Evolutionary conservation across 345 rosid genomes (phyloP).

Genomic region (Hibiscus tridactylites): DNA sequence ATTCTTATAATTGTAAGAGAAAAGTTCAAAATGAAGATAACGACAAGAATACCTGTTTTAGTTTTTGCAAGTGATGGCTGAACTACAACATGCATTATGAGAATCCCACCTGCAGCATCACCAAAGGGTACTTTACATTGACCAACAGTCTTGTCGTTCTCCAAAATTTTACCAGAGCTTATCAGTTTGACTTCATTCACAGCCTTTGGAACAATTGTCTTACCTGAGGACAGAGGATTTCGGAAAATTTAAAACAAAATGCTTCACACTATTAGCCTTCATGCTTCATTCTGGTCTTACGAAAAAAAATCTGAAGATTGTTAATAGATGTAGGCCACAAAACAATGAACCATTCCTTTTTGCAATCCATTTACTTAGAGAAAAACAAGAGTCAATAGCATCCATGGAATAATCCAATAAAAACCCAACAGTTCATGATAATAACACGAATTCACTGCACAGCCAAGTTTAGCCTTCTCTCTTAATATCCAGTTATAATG

Average conservation of each 20-base stretch:
- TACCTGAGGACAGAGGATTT: conserved; percentile 31
- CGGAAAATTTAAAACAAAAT: conserved; percentile 1
- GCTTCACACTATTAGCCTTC: not conserved
- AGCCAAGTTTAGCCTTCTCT: not conserved
- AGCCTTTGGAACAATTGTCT: conserved; percentile 61
- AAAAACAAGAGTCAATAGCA: not conserved
- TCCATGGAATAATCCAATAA: not conserved
- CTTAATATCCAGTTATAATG: not conserved
- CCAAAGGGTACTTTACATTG: conserved; percentile 77
- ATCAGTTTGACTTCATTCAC: conserved; percentile 83
- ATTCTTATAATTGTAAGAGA: not conserved
- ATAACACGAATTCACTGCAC: not conserved
- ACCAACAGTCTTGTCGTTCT: conserved; percentile 69
- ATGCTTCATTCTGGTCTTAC: not conserved
- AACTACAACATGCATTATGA: conserved; percentile 67
- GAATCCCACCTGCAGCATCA: conserved; percentile 49
- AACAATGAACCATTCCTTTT: not conserved
- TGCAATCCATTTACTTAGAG: not conserved
- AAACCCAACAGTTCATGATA: not conserved
- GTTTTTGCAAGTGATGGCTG: conserved; percentile 53
- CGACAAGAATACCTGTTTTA: conserved; percentile 41
- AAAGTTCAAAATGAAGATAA: not conserved
- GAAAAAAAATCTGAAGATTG: not conserved
- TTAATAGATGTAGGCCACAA: not conserved
- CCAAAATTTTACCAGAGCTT: conserved; percentile 81